These are phyloP conservation scores for Excoecaria agallocha DNA, from an alignment of 345 rosid genomes.

Conservation along the genomic window DNA sequence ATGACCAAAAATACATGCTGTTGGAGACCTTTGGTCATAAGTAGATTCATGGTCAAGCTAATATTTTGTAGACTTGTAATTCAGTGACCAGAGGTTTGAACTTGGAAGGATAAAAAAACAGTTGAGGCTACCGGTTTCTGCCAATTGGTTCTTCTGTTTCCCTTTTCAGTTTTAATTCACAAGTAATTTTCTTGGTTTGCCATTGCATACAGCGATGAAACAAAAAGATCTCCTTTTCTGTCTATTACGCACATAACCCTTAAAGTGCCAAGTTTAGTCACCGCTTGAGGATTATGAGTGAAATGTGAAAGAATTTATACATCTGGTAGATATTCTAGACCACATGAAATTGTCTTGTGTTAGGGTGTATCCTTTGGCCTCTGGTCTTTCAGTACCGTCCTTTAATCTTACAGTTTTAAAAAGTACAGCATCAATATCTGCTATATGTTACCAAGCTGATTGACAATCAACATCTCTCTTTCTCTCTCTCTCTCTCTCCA, in stretches of 20 bases:
- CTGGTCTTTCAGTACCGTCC: neutral
- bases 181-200: neutral
- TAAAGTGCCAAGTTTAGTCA: neutral
- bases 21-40: neutral
- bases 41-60: neutral
- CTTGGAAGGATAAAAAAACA: neutral
- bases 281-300: neutral
- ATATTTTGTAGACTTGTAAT: neutral
- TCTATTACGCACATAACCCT: neutral
- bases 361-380: neutral
- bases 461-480: too few relatives aligned
- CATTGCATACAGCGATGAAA: neutral
- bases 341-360: neutral
- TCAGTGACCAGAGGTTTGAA: neutral
- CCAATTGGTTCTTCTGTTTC: neutral
- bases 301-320: neutral
- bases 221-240: neutral
- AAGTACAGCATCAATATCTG: neutral
- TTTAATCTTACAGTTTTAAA: neutral
- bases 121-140: neutral
- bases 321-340: neutral
- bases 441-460: conserved; percentile 6
- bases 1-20: neutral
- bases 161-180: neutral
- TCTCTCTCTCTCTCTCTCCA: too few relatives aligned